Evolutionary conservation across 345 rosid genomes (phyloP).

Genomic region (Citrus medica): DNA sequence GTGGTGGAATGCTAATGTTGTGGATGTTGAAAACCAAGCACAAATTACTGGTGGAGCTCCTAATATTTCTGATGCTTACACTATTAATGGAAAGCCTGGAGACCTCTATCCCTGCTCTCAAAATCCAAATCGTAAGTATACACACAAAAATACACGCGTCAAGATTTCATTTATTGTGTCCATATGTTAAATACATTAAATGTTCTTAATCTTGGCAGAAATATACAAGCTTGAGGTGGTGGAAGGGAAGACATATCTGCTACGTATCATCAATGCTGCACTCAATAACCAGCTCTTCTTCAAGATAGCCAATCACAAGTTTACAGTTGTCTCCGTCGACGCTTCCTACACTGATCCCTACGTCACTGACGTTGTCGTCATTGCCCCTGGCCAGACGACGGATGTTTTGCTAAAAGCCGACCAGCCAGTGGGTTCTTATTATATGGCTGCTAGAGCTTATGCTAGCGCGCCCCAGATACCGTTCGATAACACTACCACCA

Average conservation of each 20-base stretch:
- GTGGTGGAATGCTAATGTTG: slow-evolving; percentile 85
- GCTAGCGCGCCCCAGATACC: slow-evolving; percentile 31
- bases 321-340: slow-evolving; percentile 75
- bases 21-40: slow-evolving; percentile 52
- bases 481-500: slow-evolving; percentile 56
- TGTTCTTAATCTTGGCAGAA: slow-evolving; percentile 24
- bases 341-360: slow-evolving; percentile 73
- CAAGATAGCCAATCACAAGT: slow-evolving; percentile 79
- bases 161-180: no score
- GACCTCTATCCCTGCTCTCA: slow-evolving; percentile 72
- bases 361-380: slow-evolving; percentile 53
- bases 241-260: slow-evolving; percentile 65
- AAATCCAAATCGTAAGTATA: slow-evolving; percentile 35
- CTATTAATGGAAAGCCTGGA: slow-evolving; percentile 88
- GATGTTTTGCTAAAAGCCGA: slow-evolving; percentile 65
- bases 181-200: no score
- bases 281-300: slow-evolving; percentile 75
- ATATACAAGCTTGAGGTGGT: slow-evolving; percentile 52
- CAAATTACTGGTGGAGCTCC: slow-evolving; percentile 57
- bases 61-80: slow-evolving; percentile 70
- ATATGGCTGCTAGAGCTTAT: slow-evolving; percentile 76
- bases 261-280: slow-evolving; percentile 90
- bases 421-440: slow-evolving; percentile 58
- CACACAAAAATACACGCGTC: neutral
- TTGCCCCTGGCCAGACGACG: slow-evolving; percentile 74